A percentile compares a stretch with the other conserved stretches of the same genome.
Conservation (phyloP, 176 grass and related monocot genomes). For the Oryza australiensis region DNA sequence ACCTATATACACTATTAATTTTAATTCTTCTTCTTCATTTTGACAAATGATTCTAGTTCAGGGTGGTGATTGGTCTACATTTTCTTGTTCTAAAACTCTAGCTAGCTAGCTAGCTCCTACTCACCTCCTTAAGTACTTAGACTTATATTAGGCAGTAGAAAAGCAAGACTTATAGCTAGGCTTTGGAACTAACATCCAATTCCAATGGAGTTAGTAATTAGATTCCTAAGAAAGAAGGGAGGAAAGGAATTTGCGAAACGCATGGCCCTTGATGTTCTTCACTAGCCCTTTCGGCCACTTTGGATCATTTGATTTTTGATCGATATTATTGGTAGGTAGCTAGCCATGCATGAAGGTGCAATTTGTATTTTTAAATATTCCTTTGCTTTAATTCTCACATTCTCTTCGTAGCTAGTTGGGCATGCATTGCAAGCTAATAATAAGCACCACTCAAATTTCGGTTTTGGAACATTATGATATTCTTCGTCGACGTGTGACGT, state of each 20-base stretch:
- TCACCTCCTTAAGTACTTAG: neutral
- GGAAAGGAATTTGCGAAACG: constrained; percentile 12
- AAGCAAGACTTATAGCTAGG: neutral
- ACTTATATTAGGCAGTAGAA: neutral
- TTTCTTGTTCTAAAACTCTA: constrained; percentile 22
- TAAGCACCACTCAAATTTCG: constrained; percentile 14
- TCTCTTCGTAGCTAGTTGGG: neutral
- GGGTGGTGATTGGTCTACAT: constrained; percentile 7
- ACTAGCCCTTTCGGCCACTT: constrained; percentile 54
- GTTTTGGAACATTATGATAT: constrained; percentile 6
- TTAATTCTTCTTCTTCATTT: neutral
- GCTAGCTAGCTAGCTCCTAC: constrained; percentile 8
- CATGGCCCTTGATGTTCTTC: constrained; percentile 20
- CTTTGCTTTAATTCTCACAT: constrained; percentile 28
- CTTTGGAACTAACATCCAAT: constrained; percentile 15
- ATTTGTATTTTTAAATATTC: constrained; percentile 24
- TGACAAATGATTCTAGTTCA: neutral
- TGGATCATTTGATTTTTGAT: constrained; percentile 40
- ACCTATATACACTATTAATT: neutral
- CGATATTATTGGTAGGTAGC: constrained; percentile 18
- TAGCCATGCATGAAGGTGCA: constrained; percentile 3
- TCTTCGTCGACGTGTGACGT: constrained; percentile 36
- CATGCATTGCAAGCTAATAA: neutral
- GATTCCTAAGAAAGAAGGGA: constrained; percentile 31
- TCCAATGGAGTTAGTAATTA: constrained; percentile 22